Base-by-base conservation (phyloP, 1,284 basidiomycete species). In the Irpex sp. region DNA sequence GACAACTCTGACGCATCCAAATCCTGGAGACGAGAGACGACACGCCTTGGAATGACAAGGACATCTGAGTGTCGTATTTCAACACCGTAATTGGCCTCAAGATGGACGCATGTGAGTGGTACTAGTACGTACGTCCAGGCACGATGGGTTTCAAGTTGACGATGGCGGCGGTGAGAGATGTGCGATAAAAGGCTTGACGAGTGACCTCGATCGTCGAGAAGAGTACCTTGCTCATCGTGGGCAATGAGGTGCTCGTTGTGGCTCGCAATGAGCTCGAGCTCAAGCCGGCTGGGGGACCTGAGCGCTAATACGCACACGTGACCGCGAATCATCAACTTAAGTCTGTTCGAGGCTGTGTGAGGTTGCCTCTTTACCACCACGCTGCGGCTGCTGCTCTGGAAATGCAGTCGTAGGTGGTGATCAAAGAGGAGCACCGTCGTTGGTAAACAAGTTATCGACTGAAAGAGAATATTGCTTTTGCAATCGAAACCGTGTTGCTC, bases 71-170 rank as follows among this genome's bases (percentile, higher is more conserved):
- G 49, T 28, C 28, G 6, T 7, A 2, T 28, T 54, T 23, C 6
- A 51, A 10, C 19, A 19, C 10, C 48, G 23, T 6, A 35, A 28
- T 12, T 57, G 37, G 5, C 9, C 9, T 21, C 52, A 39, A 37
- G 54, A 56, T 18, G 59, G 39, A 28, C 28, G 39, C 37, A 58
- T 10, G 57, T 8, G n/a, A 16, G 39, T 51, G 33, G 18, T 19
- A 52, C 57, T 56, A 53, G 5, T 7, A 45, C 93, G 76, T 72
- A 96, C 94, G 94, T 52, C 94, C 94, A 21, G 93, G 93, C 9
- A 96, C 86, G 65, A 97, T 86, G 1, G 95, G 94, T 69, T 94
- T 96, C 64, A 96, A 83, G 72, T 97, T 97, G 54, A 96, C 94
- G 66, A 96, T 89, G 4, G 91, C 94, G 71, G 85, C 89, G 0